Conservation (phyloP, 805 yeast species). For the Soucietia sequanensis region DNA sequence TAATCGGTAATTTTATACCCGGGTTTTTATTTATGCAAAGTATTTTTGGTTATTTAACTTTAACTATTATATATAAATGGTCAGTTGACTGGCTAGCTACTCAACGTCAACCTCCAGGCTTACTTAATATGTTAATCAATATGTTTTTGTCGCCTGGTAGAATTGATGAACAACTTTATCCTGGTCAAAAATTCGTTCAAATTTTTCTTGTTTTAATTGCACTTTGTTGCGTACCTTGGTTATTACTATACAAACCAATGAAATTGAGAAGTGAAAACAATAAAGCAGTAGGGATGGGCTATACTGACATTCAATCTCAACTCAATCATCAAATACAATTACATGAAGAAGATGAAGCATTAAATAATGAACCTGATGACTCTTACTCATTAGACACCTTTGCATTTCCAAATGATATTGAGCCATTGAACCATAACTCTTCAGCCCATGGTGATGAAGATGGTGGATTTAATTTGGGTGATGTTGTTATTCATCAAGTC, state of each 20-base stretch:
- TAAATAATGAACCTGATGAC: constrained; percentile 20
- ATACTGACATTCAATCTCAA: constrained; percentile 34
- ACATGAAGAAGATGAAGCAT: constrained; percentile 27
- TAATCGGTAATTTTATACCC: constrained; percentile 90
- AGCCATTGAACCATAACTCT: constrained; percentile 31
- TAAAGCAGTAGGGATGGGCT: constrained; percentile 34
- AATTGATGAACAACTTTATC: constrained; percentile 75
- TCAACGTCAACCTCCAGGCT: constrained; percentile 82
- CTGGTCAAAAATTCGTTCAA: constrained; percentile 79
- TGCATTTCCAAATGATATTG: constrained; percentile 24
- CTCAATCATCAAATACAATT: constrained; percentile 26
- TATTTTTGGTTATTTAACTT: constrained; percentile 87
- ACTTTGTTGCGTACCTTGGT: constrained; percentile 87
- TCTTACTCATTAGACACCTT: constrained; percentile 1
- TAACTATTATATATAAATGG: constrained; percentile 93
- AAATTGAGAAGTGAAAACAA: constrained; percentile 46
- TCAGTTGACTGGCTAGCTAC: constrained; percentile 82
- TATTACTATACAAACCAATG: constrained; percentile 81
- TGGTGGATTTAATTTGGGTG: constrained; percentile 77
- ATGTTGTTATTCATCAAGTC: constrained; percentile 93
- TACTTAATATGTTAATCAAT: constrained; percentile 89
- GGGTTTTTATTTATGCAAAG: constrained; percentile 95
- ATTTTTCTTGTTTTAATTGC: constrained; percentile 72
- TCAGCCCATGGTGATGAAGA: constrained; percentile 48
- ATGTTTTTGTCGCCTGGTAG: constrained; percentile 95